Evolutionary conservation across 306 rosid genomes (phyloP).

Genomic region (Ochetophila trinervis): DNA sequence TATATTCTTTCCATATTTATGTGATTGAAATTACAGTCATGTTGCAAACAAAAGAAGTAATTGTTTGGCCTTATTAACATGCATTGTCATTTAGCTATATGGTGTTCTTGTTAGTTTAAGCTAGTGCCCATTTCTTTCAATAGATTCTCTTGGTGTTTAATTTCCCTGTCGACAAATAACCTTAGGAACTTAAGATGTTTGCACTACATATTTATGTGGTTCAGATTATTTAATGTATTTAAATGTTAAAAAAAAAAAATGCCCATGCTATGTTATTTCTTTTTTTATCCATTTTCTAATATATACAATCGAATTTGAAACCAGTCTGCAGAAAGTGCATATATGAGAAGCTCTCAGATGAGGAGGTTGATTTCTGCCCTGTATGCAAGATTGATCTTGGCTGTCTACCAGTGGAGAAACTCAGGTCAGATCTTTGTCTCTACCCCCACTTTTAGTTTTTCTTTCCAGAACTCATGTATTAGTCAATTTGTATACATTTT

Average conservation of each 20-base stretch:
- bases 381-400: conserved; percentile 90
- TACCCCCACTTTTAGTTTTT: background rate
- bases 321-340: conserved; percentile 98
- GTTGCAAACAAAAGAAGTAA: too few species aligned
- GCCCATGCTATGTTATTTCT: background rate
- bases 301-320: conserved; percentile 21
- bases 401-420: conserved; percentile 78
- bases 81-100: too few species aligned
- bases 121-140: too few species aligned
- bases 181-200: background rate
- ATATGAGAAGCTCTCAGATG: conserved; percentile 75
- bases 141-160: too few species aligned
- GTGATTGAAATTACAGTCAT: too few species aligned
- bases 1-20: too few species aligned
- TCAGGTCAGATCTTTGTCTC: conserved; percentile 51
- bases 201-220: background rate
- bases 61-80: too few species aligned
- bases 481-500: background rate
- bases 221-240: background rate
- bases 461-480: background rate
- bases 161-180: too few species aligned
- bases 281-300: conserved; percentile 24
- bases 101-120: too few species aligned
- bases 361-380: conserved; percentile 80
- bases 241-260: background rate